These are phyloP conservation scores for Bimuria novae-zelandiae DNA, from an alignment of 2,329 filamentous ascomycete species.

Conservation along the genomic window DNA sequence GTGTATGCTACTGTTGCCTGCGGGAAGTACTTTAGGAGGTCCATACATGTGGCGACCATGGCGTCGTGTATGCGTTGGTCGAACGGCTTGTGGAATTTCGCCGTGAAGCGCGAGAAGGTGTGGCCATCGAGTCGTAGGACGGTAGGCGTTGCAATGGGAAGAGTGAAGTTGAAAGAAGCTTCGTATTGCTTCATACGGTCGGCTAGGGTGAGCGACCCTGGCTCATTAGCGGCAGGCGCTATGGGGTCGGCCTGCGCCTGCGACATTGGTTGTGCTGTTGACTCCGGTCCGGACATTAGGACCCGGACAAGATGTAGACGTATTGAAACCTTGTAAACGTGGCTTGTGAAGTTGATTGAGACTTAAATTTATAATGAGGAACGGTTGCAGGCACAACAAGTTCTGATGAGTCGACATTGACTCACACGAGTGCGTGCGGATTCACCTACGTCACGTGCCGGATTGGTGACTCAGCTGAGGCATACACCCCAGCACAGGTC, in stretches of 20 bases:
- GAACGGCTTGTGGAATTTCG: constrained; percentile 33
- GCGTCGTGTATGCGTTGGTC: constrained; percentile 39
- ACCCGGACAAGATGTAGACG: too few relatives aligned
- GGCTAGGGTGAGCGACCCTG: constrained; percentile 21
- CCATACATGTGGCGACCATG: constrained; percentile 31
- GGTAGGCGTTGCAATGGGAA: constrained; percentile 25
- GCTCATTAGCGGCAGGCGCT: background rate
- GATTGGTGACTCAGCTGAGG: too few relatives aligned
- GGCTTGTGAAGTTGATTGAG: background rate
- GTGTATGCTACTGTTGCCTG: constrained; percentile 38
- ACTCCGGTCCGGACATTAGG: background rate
- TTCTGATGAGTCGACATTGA: background rate
- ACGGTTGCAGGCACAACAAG: background rate
- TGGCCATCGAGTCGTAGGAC: constrained; percentile 39
- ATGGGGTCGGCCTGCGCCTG: background rate
- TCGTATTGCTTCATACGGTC: constrained; percentile 42
- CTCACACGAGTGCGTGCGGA: too few relatives aligned
- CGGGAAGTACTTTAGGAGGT: constrained; percentile 34
- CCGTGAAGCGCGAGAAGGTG: constrained; percentile 37
- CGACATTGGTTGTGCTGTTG: constrained; percentile 2
- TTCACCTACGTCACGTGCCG: background rate
- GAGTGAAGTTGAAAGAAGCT: constrained; percentile 26
- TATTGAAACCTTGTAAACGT: too few relatives aligned
- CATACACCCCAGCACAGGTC: too few relatives aligned
- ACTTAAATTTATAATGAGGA: background rate